Evolutionary conservation across 129 eudicot species (phyloP).

Genomic region (Helianthus tuberosus): DNA sequence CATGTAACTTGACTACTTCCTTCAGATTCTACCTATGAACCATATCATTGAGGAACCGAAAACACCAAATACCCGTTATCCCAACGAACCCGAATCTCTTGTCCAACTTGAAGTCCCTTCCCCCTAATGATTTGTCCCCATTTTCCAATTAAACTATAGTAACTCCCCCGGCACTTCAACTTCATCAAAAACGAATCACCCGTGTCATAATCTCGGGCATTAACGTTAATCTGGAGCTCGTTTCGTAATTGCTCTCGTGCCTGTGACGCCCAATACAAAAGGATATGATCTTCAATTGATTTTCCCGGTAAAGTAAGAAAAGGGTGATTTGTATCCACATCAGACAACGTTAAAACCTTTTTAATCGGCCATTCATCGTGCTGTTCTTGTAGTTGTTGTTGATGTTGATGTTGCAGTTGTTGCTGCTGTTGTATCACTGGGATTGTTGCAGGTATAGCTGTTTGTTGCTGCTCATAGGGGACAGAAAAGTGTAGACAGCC

Average conservation of each 20-base stretch:
- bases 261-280: constrained; percentile 70
- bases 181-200: constrained; percentile 74
- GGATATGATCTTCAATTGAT: constrained; percentile 78
- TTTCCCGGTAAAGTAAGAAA: constrained; percentile 86
- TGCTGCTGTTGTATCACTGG: constrained; percentile 34
- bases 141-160: constrained; percentile 72
- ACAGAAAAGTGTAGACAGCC: constrained; percentile 76
- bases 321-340: constrained; percentile 87
- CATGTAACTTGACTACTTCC: constrained; percentile 29
- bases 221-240: constrained; percentile 63
- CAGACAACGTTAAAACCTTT: constrained; percentile 72
- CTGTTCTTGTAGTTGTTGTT: constrained; percentile 30
- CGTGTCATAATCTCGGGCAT: constrained; percentile 74
- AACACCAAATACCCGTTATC: constrained; percentile 71
- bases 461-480: constrained; percentile 50
- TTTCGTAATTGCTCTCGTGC: constrained; percentile 80
- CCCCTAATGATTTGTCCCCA: constrained; percentile 87
- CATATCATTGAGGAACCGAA: constrained; percentile 69
- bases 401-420: not conserved
- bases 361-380: constrained; percentile 79
- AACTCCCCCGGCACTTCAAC: constrained; percentile 76
- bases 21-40: constrained; percentile 44
- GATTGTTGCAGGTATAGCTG: constrained; percentile 40
- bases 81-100: constrained; percentile 82
- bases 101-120: constrained; percentile 75